These are phyloP conservation scores for Planoprotostelium fungivorum DNA, from an alignment of 78 protist species.

Conservation along the genomic window DNA sequence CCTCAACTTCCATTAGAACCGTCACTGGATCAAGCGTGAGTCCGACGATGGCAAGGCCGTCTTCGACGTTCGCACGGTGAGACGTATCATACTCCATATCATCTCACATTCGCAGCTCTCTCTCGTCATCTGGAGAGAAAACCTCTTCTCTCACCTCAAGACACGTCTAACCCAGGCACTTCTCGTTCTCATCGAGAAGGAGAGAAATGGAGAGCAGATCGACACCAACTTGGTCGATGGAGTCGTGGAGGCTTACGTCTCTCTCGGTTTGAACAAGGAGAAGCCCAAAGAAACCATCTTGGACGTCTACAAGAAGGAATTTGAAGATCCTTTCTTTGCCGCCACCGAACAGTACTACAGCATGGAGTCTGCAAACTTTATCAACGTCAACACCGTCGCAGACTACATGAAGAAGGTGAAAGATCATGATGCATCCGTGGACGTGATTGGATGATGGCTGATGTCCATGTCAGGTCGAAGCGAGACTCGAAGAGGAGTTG, in stretches of 20 bases:
- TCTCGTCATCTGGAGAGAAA: constrained; percentile 73
- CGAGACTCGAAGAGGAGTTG: constrained; percentile 65
- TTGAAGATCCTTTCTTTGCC: constrained; percentile 62
- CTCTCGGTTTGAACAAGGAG: constrained; percentile 53
- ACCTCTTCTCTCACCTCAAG: constrained; percentile 59
- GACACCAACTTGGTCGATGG: constrained; percentile 43
- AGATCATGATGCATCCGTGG: background rate
- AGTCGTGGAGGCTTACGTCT: constrained; percentile 64
- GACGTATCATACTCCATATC: background rate
- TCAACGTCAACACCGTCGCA: constrained; percentile 58
- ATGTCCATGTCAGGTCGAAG: constrained; percentile 28
- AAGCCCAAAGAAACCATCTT: constrained; percentile 56
- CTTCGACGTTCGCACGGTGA: constrained; percentile 55
- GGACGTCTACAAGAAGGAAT: constrained; percentile 54
- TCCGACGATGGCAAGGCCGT: constrained; percentile 65
- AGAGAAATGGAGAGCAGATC: constrained; percentile 74
- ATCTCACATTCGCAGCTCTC: constrained; percentile 18
- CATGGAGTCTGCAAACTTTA: constrained; percentile 51
- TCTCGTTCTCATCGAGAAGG: constrained; percentile 63
- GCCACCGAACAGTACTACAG: constrained; percentile 68
- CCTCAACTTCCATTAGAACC: constrained; percentile 24
- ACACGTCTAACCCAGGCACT: constrained; percentile 53
- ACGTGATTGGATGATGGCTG: background rate
- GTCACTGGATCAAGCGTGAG: constrained; percentile 75
- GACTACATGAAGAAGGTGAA: constrained; percentile 71